These are phyloP conservation scores for Neurospora sp. DNA, from an alignment of 2,329 filamentous ascomycete genomes.

Conservation along the genomic window DNA sequence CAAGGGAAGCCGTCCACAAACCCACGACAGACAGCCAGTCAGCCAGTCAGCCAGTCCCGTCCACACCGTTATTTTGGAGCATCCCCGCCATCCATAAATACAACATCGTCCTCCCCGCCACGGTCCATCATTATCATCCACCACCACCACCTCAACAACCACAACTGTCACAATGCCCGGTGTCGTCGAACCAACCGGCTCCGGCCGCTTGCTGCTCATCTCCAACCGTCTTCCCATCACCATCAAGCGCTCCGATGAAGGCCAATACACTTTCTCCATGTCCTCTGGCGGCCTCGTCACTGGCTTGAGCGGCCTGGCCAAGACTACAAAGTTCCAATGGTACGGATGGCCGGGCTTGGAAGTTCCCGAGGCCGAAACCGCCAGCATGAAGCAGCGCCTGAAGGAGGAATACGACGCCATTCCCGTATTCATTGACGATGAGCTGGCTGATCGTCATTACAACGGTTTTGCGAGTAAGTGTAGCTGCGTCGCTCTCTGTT, in stretches of 20 bases:
- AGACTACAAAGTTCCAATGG: slow-evolving; percentile 93
- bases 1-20: neutral
- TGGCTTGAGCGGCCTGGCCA: slow-evolving; percentile 81
- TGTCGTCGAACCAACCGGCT: slow-evolving; percentile 7
- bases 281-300: slow-evolving; percentile 94
- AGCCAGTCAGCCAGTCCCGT: neutral
- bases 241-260: slow-evolving; percentile 87
- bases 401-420: slow-evolving; percentile 83
- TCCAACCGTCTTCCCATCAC: slow-evolving; percentile 95
- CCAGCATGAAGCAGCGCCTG: slow-evolving; percentile 63
- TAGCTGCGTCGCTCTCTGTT: neutral
- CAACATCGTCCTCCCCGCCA: neutral
- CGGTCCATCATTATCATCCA: neutral
- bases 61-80: neutral
- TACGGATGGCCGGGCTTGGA: slow-evolving; percentile 96
- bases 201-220: slow-evolving; percentile 63
- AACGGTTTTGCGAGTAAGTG: slow-evolving; percentile 89
- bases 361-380: slow-evolving; percentile 74
- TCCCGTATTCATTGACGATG: slow-evolving; percentile 87
- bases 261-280: slow-evolving; percentile 89
- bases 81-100: neutral
- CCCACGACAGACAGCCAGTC: neutral
- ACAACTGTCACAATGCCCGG: slow-evolving; percentile 12
- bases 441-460: slow-evolving; percentile 90
- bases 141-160: neutral